Evolutionary conservation across 768 basidiomycete species (phyloP).

Genomic region (Rhodotorula toruloides): DNA sequence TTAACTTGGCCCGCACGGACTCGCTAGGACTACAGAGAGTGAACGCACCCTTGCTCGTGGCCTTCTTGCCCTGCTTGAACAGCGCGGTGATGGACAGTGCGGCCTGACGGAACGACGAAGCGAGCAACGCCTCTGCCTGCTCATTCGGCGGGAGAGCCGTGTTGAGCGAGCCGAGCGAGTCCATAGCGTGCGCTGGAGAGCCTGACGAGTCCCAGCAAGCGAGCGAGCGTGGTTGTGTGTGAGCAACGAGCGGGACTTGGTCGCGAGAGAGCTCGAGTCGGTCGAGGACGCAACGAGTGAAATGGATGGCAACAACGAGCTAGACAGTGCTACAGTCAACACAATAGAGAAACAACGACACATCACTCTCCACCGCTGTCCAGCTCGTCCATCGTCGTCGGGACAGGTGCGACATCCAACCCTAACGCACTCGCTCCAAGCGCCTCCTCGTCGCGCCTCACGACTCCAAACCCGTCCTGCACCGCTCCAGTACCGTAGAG

Average conservation of each 20-base stretch:
- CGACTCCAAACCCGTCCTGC: no score
- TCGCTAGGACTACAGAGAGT: not conserved
- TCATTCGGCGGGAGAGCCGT: slow-evolving; percentile 17
- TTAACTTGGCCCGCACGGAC: no score
- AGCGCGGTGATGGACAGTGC: slow-evolving; percentile 28
- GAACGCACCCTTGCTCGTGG: slow-evolving; percentile 24
- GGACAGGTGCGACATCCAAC: no score
- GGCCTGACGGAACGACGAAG: slow-evolving; percentile 17
- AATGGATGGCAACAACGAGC: no score
- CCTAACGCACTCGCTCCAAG: no score
- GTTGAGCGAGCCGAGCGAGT: slow-evolving; percentile 21
- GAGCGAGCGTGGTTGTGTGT: not conserved
- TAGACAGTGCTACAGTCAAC: no score
- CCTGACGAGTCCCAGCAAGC: not conserved
- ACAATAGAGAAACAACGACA: no score
- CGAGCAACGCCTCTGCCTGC: slow-evolving; percentile 1
- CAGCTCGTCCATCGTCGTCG: no score
- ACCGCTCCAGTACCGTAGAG: not conserved
- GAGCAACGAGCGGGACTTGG: not conserved
- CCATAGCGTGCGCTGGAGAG: not conserved
- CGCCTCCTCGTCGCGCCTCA: no score
- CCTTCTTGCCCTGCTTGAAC: slow-evolving; percentile 36
- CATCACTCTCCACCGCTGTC: no score
- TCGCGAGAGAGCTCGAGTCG: no score
- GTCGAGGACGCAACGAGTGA: no score